A percentile compares a stretch with the other conserved stretches of the same genome.
These are phyloP conservation scores for Xylariaceae sp. DNA, from an alignment of 2,329 filamentous ascomycete species.

Conservation along the genomic window DNA sequence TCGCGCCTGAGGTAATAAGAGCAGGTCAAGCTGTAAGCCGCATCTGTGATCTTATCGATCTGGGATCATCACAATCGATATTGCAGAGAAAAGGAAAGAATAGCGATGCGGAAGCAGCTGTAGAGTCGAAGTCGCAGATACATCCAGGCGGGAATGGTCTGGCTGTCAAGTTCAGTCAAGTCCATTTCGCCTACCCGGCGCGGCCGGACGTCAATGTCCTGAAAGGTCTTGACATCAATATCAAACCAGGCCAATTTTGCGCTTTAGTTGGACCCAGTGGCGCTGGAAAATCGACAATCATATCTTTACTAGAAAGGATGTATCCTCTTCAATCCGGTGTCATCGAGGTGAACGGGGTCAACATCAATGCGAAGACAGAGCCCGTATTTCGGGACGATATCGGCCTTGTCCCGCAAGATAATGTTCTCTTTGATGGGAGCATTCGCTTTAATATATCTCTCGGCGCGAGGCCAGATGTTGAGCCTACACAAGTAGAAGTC, in stretches of 20 bases:
- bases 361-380: conserved; percentile 40
- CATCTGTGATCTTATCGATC: conserved; percentile 49
- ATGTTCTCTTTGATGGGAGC: conserved; percentile 54
- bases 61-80: conserved; percentile 33
- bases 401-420: conserved; percentile 55
- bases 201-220: conserved; percentile 51
- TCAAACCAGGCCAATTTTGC: conserved; percentile 37
- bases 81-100: conserved; percentile 10
- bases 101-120: conserved; percentile 26
- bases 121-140: conserved; percentile 20
- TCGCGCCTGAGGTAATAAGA: conserved; percentile 70
- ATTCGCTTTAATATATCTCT: conserved; percentile 54
- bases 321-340: conserved; percentile 48
- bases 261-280: conserved; percentile 45
- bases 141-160: conserved; percentile 21
- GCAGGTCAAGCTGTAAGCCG: conserved; percentile 59
- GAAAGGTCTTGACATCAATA: conserved; percentile 34
- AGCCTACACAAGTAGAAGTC: conserved; percentile 57
- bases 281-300: conserved; percentile 46
- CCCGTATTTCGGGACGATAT: conserved; percentile 49
- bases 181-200: conserved; percentile 59
- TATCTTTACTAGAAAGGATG: conserved; percentile 48
- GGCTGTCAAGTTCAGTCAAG: conserved; percentile 49
- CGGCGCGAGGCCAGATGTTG: conserved; percentile 50
- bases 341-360: conserved; percentile 48